Percentiles rank a stretch among this genome's conserved stretches.
phyloP scores from a whole-genome alignment of 1,139 yeast genomes.

The Yamadazyma oceani region DNA sequence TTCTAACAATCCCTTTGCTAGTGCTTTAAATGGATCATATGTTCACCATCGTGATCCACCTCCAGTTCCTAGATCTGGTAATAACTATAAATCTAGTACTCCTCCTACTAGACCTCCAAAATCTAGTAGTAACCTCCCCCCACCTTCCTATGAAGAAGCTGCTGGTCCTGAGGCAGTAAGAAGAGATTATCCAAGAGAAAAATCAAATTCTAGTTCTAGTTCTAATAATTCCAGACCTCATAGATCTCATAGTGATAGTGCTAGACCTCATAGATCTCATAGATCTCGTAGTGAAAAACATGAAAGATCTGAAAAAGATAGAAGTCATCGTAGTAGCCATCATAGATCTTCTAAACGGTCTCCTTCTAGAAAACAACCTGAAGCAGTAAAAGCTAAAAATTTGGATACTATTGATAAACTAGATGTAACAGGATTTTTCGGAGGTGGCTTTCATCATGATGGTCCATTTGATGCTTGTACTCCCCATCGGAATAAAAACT shows the following conservation, averaged over 20 bases:
- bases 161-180: slow-evolving; percentile 49
- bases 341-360: slow-evolving; percentile 24
- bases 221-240: slow-evolving; percentile 21
- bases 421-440: slow-evolving; percentile 93
- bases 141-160: slow-evolving; percentile 70
- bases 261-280: slow-evolving; percentile 11
- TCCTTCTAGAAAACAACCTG: slow-evolving; percentile 38
- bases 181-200: slow-evolving; percentile 54
- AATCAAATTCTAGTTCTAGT: slow-evolving; percentile 27
- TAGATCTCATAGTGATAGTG: slow-evolving; percentile 15
- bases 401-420: slow-evolving; percentile 92
- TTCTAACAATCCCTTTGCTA: slow-evolving; percentile 59
- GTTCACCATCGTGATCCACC: slow-evolving; percentile 38
- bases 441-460: slow-evolving; percentile 96
- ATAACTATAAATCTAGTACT: slow-evolving; percentile 14
- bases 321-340: slow-evolving; percentile 10
- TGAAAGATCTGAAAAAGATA: slow-evolving; percentile 10
- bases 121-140: slow-evolving; percentile 31
- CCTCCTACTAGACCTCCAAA: slow-evolving; percentile 38
- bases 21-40: slow-evolving; percentile 40
- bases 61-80: slow-evolving; percentile 23
- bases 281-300: slow-evolving; percentile 11
- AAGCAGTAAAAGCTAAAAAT: slow-evolving; percentile 51
- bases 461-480: slow-evolving; percentile 99
- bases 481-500: slow-evolving; percentile 87